Evolutionary conservation across 78 protist genomes (phyloP).

Genomic region (Dictyostelium intermedium): DNA sequence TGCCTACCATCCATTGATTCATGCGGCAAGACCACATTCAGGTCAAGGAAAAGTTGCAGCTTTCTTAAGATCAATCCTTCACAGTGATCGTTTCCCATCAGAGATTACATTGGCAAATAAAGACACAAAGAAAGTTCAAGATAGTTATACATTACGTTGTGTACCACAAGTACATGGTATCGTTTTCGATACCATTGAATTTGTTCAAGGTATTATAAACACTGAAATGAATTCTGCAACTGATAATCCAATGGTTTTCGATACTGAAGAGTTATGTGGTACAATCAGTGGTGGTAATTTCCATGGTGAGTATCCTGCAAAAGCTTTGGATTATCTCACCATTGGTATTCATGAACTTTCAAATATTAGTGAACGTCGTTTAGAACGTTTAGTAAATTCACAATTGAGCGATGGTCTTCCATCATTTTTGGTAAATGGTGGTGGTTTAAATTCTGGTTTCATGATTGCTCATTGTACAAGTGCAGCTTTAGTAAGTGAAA

Average conservation of each 20-base stretch:
- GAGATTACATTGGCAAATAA: constrained; percentile 66
- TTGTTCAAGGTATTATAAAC: constrained; percentile 76
- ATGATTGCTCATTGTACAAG: constrained; percentile 96
- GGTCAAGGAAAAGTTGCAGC: constrained; percentile 88
- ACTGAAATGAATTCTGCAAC: constrained; percentile 95
- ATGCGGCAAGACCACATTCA: constrained; percentile 85
- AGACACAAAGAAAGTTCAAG: constrained; percentile 92
- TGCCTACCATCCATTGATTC: constrained; percentile 83
- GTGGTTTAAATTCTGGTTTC: constrained; percentile 93
- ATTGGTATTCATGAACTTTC: constrained; percentile 90
- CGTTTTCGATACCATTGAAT: constrained; percentile 85
- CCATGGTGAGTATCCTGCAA: constrained; percentile 95
- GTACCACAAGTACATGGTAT: constrained; percentile 94
- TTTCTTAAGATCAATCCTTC: constrained; percentile 66
- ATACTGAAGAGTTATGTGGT: constrained; percentile 18
- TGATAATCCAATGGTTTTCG: constrained; percentile 96
- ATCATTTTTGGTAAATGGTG: constrained; percentile 85
- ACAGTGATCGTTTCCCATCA: constrained; percentile 50
- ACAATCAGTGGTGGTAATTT: constrained; percentile 94
- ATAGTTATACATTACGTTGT: constrained; percentile 94
- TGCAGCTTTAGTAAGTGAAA: constrained; percentile 92
- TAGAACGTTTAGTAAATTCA: constrained; percentile 89
- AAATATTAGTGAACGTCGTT: constrained; percentile 89
- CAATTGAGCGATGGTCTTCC: constrained; percentile 85
- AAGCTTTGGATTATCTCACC: constrained; percentile 91